Evolutionary conservation across 345 rosid species (phyloP).

Genomic region (Eucalyptus paniculata): DNA sequence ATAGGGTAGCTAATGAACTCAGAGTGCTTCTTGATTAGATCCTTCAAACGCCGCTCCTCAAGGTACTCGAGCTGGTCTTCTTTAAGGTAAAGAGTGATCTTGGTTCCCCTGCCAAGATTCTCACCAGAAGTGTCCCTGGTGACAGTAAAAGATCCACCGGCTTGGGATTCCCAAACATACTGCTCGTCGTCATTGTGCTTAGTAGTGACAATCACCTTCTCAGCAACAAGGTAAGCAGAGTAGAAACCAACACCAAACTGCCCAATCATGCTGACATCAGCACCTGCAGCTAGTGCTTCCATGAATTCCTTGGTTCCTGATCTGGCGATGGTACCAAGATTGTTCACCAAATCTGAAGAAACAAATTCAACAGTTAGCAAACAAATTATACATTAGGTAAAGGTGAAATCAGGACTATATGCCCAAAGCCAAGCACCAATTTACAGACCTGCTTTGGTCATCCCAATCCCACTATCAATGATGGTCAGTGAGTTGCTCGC

Average conservation of each 20-base stretch:
- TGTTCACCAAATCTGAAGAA: neutral
- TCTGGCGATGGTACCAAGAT: neutral
- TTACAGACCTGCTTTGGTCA: neutral
- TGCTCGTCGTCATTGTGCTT: neutral
- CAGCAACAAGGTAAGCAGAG: neutral
- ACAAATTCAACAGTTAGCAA: neutral
- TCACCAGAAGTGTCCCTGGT: neutral
- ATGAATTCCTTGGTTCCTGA: neutral
- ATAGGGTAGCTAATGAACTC: neutral
- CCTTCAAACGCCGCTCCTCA: neutral
- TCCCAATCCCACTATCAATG: neutral
- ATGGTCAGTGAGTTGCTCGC: neutral
- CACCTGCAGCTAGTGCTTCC: neutral
- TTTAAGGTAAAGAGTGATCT: neutral
- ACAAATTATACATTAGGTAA: neutral
- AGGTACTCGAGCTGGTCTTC: conserved; percentile 2
- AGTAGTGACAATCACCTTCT: neutral
- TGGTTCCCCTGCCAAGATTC: neutral
- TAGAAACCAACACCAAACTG: neutral
- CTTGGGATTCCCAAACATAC: neutral
- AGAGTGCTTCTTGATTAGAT: neutral
- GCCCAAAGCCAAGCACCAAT: neutral
- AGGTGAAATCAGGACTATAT: neutral
- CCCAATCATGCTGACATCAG: neutral
- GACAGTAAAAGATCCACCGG: neutral